Conservation (phyloP, 768 basidiomycete genomes). For the Lepiota brunneoincarnata region DNA sequence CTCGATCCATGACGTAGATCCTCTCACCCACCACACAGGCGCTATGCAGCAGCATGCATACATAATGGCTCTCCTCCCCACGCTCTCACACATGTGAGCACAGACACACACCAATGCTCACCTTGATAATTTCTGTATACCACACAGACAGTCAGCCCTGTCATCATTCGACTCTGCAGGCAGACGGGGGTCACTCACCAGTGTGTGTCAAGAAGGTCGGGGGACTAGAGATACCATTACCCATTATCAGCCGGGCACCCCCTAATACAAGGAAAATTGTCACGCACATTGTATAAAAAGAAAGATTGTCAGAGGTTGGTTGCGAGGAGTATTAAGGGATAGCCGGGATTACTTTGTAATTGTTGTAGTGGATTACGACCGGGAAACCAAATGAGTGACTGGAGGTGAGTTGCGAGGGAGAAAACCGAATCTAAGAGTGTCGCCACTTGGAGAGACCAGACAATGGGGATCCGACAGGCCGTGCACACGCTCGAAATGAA, state of each 20-base stretch:
- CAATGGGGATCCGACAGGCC: constrained; percentile 21
- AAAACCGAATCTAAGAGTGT: constrained; percentile 27
- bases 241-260: neutral
- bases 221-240: constrained; percentile 4
- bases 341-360: constrained; percentile 29
- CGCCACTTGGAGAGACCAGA: constrained; percentile 34
- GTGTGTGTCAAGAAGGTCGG: constrained; percentile 9
- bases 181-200: constrained; percentile 15
- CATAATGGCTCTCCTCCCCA: neutral
- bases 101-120: neutral
- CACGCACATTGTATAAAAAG: constrained; percentile 4
- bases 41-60: neutral
- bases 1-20: constrained; percentile 26
- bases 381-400: constrained; percentile 45
- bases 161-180: neutral
- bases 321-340: constrained; percentile 18
- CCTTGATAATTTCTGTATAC: constrained; percentile 8
- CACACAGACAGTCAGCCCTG: constrained; percentile 10
- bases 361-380: constrained; percentile 20
- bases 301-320: constrained; percentile 18
- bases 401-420: constrained; percentile 38
- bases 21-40: neutral
- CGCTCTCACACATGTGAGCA: no score
- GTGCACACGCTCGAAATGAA: constrained; percentile 50
- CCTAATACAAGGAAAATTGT: constrained; percentile 1